Evolutionary conservation across 2,329 filamentous ascomycete species (phyloP).

Genomic region (Tolypocladium paradoxum): DNA sequence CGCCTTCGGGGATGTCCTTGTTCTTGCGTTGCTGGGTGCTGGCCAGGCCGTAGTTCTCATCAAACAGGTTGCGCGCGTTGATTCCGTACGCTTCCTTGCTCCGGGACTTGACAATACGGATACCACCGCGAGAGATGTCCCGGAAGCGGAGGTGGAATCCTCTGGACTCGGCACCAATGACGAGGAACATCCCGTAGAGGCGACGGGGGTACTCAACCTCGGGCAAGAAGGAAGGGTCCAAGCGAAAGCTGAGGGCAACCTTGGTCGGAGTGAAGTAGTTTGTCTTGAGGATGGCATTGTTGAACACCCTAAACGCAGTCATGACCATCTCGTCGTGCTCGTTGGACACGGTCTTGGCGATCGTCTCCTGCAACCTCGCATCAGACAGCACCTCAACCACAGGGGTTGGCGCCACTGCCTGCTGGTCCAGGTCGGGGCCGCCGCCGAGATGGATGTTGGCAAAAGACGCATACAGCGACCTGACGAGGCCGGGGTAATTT

Average conservation of each 20-base stretch:
- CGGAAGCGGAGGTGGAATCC: conserved; percentile 97
- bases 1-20: conserved; percentile 98
- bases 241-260: conserved; percentile 91
- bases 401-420: conserved; percentile 42
- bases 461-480: conserved; percentile 82
- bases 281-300: conserved; percentile 86
- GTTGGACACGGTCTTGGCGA: conserved; percentile 71
- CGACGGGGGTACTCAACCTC: conserved; percentile 86
- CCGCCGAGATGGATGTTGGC: conserved; percentile 68
- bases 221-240: conserved; percentile 83
- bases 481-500: conserved; percentile 77
- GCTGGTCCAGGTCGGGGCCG: conserved; percentile 38
- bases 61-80: conserved; percentile 91
- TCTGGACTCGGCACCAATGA: conserved; percentile 92
- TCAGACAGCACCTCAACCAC: conserved; percentile 64
- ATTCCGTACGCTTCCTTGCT: conserved; percentile 94
- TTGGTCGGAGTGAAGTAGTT: conserved; percentile 98
- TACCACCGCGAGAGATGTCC: conserved; percentile 92
- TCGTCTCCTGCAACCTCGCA: conserved; percentile 60
- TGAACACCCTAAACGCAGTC: conserved; percentile 93
- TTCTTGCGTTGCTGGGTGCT: conserved; percentile 99
- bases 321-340: conserved; percentile 98
- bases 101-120: conserved; percentile 95
- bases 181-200: conserved; percentile 95
- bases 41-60: conserved; percentile 96